These are phyloP conservation scores for Tricholoma furcatifolium DNA, from an alignment of 768 basidiomycete genomes.

Conservation along the genomic window DNA sequence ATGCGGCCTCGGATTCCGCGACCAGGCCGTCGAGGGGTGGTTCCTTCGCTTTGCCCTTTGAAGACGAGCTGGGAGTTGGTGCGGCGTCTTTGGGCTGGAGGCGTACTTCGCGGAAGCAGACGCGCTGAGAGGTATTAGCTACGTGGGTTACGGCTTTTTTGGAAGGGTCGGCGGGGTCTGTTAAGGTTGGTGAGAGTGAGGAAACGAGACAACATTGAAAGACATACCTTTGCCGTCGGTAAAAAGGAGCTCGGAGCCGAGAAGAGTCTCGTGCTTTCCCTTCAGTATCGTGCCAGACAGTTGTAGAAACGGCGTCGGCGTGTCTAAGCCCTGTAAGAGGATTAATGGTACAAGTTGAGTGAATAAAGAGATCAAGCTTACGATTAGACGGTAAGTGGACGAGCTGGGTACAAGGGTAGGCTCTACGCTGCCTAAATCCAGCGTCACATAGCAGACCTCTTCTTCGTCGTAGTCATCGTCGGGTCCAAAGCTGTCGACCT, in stretches of 20 bases:
- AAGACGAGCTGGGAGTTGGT: not conserved
- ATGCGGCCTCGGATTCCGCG: constrained; percentile 5
- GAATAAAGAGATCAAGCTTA: constrained; percentile 33
- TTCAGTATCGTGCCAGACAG: constrained; percentile 73
- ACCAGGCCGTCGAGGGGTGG: constrained; percentile 8
- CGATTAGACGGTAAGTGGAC: constrained; percentile 70
- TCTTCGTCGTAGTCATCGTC: constrained; percentile 67
- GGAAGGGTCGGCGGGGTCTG: constrained; percentile 45
- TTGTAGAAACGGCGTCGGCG: constrained; percentile 74
- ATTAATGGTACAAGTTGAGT: not conserved
- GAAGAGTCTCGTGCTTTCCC: constrained; percentile 62
- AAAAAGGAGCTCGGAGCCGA: constrained; percentile 79
- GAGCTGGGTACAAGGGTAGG: constrained; percentile 75
- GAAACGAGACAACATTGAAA: not conserved
- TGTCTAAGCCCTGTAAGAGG: constrained; percentile 64
- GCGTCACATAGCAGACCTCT: constrained; percentile 66
- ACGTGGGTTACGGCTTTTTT: constrained; percentile 55
- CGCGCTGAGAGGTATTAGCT: constrained; percentile 63
- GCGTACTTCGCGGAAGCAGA: constrained; percentile 72
- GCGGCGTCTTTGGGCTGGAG: constrained; percentile 39
- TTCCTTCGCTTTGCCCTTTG: constrained; percentile 12
- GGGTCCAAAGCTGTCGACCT: constrained; percentile 66
- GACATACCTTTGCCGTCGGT: constrained; percentile 64
- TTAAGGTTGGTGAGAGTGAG: constrained; percentile 1
- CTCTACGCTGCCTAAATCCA: constrained; percentile 72